Base-by-base conservation (phyloP, 2,329 filamentous ascomycete species). In the Stemphylium beticola region DNA sequence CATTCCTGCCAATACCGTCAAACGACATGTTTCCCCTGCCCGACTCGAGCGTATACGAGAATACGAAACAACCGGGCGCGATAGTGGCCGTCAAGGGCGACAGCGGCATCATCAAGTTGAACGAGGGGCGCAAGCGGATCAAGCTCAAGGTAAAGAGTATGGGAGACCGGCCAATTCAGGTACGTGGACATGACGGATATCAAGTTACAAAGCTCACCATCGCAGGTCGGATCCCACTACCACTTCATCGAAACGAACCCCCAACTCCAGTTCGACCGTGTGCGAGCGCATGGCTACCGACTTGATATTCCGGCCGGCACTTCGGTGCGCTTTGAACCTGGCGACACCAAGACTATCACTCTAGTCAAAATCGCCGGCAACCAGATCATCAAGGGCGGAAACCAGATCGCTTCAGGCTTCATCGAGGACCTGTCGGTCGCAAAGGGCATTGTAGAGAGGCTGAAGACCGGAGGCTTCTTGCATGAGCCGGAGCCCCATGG, bases 161-260 rank as follows among this genome's bases (percentile, higher is more conserved):
- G 66, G 93, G 93, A 6, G 93, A 98, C 75, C 82, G 93, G 29
- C 93, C 93, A 1, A 89, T 97, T 57, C 93, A 97, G 81, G 89
- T 93, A 73, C 37, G 74, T 65, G 18, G 9, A 32, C 3, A n/a
- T 10, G 5, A 18, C 17, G 32, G 5, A 24, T 2, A 9, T 8
- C 2, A 9, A 11, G 22, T 7, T 2, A 43, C 11, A 32, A 22
- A 9, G 40, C 56, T 67, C n/a, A 66, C 29, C 20, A 14, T 11
- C 2, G 32, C 65, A 87, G 84, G 83, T 91, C 55, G 93, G 93
- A 29, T 96, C 92, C 29, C 93, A 98, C 77, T 98, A 96, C 75
- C 93, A 97, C 77, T 96, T 98, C 74, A 86, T 96, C 69, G 93
- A 98, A 79, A 89, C 87, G n/a, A 98, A 98, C 76, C 91, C 92